Conservation (phyloP, 2,329 filamentous ascomycete species). For the Cercospora sesami region DNA sequence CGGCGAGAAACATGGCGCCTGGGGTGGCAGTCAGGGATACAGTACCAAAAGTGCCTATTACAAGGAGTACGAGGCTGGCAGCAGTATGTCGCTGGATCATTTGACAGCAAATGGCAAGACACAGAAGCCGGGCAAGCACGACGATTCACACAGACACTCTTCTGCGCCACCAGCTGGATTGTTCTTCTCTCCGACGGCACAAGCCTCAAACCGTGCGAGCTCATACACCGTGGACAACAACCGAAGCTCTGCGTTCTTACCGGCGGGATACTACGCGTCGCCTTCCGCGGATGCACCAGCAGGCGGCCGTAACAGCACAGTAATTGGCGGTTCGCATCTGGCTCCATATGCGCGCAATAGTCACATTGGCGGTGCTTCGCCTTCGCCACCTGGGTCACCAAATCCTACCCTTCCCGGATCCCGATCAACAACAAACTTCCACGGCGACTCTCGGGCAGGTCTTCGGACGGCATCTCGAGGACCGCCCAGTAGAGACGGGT, state of each 20-base stretch:
- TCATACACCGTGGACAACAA: constrained; percentile 46
- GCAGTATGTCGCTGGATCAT: constrained; percentile 59
- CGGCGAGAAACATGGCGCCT: constrained; percentile 37
- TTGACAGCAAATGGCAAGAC: constrained; percentile 44
- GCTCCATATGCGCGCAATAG: constrained; percentile 36
- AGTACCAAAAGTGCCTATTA: constrained; percentile 35
- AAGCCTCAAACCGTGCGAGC: constrained; percentile 47
- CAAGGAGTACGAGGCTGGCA: constrained; percentile 51
- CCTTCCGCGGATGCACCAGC: constrained; percentile 52
- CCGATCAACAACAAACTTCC: constrained; percentile 23
- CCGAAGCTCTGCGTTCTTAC: constrained; percentile 77
- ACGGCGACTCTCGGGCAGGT: constrained; percentile 22
- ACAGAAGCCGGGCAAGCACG: constrained; percentile 35
- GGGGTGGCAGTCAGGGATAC: constrained; percentile 32
- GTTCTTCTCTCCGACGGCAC: constrained; percentile 94
- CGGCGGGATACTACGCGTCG: constrained; percentile 86
- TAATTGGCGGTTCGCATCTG: constrained; percentile 44
- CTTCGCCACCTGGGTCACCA: constrained; percentile 34
- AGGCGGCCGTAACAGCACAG: constrained; percentile 44
- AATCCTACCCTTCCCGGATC: constrained; percentile 21
- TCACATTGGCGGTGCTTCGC: constrained; percentile 16
- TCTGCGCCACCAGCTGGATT: constrained; percentile 67
- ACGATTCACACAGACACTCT: constrained; percentile 35
- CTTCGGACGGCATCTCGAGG: constrained; percentile 11
- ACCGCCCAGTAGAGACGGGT: constrained; percentile 20